phyloP scores from a whole-genome alignment of 345 rosid species.

The Dipteronia dyeriana region DNA sequence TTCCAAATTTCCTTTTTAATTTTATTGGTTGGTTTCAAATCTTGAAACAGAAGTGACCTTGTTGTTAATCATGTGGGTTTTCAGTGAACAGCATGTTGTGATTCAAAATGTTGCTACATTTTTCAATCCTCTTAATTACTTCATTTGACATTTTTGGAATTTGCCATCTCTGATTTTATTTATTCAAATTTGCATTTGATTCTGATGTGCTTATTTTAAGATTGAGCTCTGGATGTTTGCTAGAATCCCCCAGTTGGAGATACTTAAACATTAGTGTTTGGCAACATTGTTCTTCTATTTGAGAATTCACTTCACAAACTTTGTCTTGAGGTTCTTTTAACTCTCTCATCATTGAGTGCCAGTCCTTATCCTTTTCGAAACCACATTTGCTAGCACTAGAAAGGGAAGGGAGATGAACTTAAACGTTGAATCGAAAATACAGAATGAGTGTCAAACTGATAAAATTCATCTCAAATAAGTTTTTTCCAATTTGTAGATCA shows the following conservation, averaged over 20 bases:
- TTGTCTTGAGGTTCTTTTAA: neutral
- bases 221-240: neutral
- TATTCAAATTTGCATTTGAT: neutral
- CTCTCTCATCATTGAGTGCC: neutral
- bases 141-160: neutral
- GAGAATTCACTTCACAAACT: neutral
- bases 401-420: neutral
- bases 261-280: neutral
- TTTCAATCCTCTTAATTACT: neutral
- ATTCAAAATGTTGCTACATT: neutral
- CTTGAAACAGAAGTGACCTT: neutral
- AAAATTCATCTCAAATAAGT: neutral
- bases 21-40: neutral
- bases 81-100: neutral
- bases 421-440: neutral
- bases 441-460: no score
- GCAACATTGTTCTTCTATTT: neutral
- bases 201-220: neutral
- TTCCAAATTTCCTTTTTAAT: neutral
- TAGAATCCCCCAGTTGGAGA: neutral
- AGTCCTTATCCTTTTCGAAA: neutral
- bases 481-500: neutral
- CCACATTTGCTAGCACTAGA: neutral
- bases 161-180: neutral
- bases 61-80: neutral